phyloP scores from a whole-genome alignment of 192 early-diverging fungal genomes.

The Rhizophagus sp. region DNA sequence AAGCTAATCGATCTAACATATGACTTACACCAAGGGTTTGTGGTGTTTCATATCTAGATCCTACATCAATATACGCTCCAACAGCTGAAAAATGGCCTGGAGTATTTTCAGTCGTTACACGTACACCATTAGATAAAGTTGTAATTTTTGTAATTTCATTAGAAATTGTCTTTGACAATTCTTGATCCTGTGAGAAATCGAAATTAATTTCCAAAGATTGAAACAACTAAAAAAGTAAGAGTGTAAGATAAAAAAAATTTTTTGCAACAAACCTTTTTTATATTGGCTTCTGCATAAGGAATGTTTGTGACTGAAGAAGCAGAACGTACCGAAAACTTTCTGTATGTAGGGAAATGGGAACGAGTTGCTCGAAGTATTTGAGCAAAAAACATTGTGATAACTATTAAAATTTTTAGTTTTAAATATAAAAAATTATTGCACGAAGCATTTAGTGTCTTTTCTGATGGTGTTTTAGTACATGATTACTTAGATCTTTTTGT shows the following conservation, averaged over 20 bases:
- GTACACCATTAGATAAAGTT: slow-evolving; percentile 86
- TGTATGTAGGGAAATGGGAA: background rate
- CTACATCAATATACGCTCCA: slow-evolving; percentile 90
- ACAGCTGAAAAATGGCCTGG: slow-evolving; percentile 89
- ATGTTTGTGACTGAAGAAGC: background rate
- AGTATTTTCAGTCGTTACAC: slow-evolving; percentile 77
- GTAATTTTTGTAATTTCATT: slow-evolving; percentile 56
- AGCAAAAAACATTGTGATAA: background rate
- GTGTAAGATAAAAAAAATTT: background rate
- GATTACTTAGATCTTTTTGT: too few relatives aligned
- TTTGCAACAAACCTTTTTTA: background rate
- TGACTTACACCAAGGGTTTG: slow-evolving; percentile 74
- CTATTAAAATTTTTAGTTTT: too few relatives aligned
- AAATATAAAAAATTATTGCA: too few relatives aligned
- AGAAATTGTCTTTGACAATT: background rate
- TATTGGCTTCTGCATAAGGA: background rate
- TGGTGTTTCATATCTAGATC: slow-evolving; percentile 81
- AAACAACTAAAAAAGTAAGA: background rate
- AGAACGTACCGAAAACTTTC: background rate
- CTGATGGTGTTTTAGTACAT: too few relatives aligned
- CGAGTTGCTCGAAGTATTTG: background rate
- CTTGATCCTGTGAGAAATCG: background rate
- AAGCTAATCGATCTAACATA: slow-evolving; percentile 89
- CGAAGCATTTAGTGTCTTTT: too few relatives aligned
- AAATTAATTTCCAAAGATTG: background rate